Conservation (phyloP, 352 stramenopile species). For the Saprolegnia parasitica region DNA sequence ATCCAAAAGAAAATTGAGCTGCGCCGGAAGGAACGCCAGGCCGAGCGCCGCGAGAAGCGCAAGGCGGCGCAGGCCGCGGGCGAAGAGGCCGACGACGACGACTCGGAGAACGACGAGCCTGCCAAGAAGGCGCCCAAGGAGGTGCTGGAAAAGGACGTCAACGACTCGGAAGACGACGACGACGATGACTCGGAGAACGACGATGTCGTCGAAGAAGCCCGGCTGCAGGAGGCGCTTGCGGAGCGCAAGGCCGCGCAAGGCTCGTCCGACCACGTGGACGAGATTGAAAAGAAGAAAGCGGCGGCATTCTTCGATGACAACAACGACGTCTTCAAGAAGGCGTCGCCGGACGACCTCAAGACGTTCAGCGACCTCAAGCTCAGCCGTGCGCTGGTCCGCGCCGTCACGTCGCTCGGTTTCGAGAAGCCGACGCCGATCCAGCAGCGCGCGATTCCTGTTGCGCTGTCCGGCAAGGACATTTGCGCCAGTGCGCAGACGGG, state of each 20-base stretch:
- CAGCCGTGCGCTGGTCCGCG: slow-evolving; percentile 94
- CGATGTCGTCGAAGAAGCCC: slow-evolving; percentile 70
- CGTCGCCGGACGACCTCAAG: slow-evolving; percentile 80
- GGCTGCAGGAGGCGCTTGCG: slow-evolving; percentile 60
- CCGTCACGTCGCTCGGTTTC: slow-evolving; percentile 95
- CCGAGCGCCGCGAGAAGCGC: slow-evolving; percentile 21
- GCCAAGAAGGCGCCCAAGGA: slow-evolving; percentile 34
- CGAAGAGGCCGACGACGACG: slow-evolving; percentile 33
- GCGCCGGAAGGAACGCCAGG: slow-evolving; percentile 48
- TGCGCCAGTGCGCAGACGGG: slow-evolving; percentile 96
- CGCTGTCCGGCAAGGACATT: slow-evolving; percentile 95
- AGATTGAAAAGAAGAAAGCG: slow-evolving; percentile 74
- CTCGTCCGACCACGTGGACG: slow-evolving; percentile 55
- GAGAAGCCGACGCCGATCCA: slow-evolving; percentile 94
- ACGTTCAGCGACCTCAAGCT: slow-evolving; percentile 97
- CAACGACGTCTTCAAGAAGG: slow-evolving; percentile 68
- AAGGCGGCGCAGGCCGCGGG: slow-evolving; percentile 36
- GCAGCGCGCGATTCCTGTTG: slow-evolving; percentile 91
- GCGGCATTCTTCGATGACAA: slow-evolving; percentile 79
- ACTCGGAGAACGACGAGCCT: slow-evolving; percentile 32
- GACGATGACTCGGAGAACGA: slow-evolving; percentile 46
- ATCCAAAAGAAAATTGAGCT: slow-evolving; percentile 86
- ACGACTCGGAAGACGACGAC: slow-evolving; percentile 37
- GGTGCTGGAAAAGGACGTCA: slow-evolving; percentile 30
- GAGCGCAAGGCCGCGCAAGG: slow-evolving; percentile 42